A percentile compares a stretch with the other conserved stretches of the same genome.
Conservation (phyloP, 345 rosid species). For the Geranium rotundifolium region DNA sequence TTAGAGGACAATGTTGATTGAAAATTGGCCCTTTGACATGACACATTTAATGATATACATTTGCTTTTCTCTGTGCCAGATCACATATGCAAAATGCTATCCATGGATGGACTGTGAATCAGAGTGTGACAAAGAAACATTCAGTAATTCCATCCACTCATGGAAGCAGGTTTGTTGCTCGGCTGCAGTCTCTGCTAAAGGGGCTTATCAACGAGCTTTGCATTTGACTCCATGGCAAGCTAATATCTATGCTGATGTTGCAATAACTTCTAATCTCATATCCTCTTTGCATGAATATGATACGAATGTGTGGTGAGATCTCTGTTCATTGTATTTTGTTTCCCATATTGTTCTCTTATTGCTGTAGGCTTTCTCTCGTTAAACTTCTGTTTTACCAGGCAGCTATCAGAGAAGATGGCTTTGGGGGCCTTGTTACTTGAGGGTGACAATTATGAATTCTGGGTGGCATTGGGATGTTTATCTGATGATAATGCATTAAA, state of each 20-base stretch:
- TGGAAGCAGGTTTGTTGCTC: slow-evolving; percentile 58
- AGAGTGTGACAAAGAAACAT: slow-evolving; percentile 25
- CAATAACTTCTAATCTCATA: slow-evolving; percentile 57
- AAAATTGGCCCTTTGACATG: not conserved
- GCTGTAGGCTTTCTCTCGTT: slow-evolving; percentile 7
- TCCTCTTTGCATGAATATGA: slow-evolving; percentile 29
- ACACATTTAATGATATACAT: slow-evolving; percentile 6
- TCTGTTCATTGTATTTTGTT: slow-evolving; percentile 9
- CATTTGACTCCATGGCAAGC: slow-evolving; percentile 91
- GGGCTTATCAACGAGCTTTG: slow-evolving; percentile 68
- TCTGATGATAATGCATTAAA: slow-evolving; percentile 55
- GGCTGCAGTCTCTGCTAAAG: slow-evolving; percentile 57
- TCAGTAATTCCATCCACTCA: slow-evolving; percentile 40
- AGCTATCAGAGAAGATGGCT: slow-evolving; percentile 79
- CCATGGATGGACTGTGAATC: slow-evolving; percentile 54
- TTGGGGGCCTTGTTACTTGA: slow-evolving; percentile 80
- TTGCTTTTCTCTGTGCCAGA: slow-evolving; percentile 35
- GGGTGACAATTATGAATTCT: slow-evolving; percentile 63
- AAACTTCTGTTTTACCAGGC: slow-evolving; percentile 49
- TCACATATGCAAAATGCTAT: slow-evolving; percentile 59
- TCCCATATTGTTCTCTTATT: slow-evolving; percentile 9
- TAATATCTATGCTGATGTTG: slow-evolving; percentile 64
- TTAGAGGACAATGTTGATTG: not conserved
- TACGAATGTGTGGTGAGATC: slow-evolving; percentile 47
- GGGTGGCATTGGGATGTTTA: slow-evolving; percentile 85